Conservation (phyloP, 305 asterid species). For the Fraxinus floribunda region DNA sequence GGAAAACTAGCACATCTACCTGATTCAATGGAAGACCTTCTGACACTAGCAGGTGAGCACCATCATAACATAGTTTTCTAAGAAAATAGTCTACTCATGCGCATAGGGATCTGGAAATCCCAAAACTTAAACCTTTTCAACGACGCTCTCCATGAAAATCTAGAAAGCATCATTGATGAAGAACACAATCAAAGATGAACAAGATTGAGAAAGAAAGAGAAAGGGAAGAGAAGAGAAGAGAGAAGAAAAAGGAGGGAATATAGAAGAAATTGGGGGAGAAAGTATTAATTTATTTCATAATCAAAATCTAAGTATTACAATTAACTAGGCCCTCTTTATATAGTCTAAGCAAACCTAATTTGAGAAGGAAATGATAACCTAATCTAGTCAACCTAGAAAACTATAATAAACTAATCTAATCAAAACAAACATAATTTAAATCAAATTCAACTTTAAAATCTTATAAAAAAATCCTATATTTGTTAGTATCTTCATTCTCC, state of each 20-base stretch:
- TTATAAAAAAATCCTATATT: neutral
- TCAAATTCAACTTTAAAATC: neutral
- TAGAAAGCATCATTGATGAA: neutral
- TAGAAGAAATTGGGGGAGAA: no score
- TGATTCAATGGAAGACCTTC: conserved; percentile 61
- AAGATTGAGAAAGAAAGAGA: neutral
- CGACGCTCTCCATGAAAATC: neutral
- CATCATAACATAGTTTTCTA: conserved; percentile 2
- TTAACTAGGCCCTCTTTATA: neutral
- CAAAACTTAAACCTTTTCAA: conserved; percentile 1
- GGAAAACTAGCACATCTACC: conserved; percentile 89
- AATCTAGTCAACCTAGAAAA: neutral
- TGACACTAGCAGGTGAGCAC: conserved; percentile 67
- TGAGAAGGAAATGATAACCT: neutral
- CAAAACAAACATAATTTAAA: neutral
- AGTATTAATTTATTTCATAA: no score
- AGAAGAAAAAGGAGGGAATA: no score
- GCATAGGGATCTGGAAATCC: conserved; percentile 10
- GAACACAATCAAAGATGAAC: neutral
- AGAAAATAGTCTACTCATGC: neutral
- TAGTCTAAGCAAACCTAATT: neutral
- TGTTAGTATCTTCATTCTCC: neutral
- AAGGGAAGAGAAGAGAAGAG: neutral
- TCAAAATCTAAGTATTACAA: neutral
- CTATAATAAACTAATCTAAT: neutral